Conservation (phyloP, 441 rosid genomes). For the Pelargonium hybrid region DNA sequence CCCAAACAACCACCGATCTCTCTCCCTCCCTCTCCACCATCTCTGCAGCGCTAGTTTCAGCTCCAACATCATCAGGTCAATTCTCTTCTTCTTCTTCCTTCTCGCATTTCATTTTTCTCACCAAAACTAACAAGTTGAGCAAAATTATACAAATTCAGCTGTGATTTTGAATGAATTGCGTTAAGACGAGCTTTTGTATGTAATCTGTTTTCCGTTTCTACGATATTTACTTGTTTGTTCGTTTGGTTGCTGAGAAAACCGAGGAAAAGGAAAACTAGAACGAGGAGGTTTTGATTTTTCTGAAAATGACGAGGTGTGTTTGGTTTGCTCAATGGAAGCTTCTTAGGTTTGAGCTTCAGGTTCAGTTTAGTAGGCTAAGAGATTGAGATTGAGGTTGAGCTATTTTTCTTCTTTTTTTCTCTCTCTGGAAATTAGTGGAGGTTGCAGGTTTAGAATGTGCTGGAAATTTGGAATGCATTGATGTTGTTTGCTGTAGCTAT, state of each 20-base stretch:
- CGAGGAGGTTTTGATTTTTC: neutral
- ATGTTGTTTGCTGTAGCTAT: neutral
- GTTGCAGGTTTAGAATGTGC: neutral
- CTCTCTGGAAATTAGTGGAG: neutral
- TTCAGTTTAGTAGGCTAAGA: neutral
- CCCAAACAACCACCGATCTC: neutral
- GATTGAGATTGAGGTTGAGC: neutral
- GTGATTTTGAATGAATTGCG: neutral
- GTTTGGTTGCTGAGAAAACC: slow-evolving; percentile 17
- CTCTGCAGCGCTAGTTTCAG: neutral
- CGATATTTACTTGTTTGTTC: neutral
- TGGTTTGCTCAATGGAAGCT: neutral
- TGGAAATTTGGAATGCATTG: neutral
- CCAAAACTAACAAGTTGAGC: neutral
- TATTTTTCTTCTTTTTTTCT: neutral
- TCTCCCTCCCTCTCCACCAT: neutral
- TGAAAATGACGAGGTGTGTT: neutral
- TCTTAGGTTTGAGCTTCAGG: neutral
- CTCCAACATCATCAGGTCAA: slow-evolving; percentile 1
- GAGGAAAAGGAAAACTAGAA: neutral
- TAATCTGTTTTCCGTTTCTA: neutral
- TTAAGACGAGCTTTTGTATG: neutral
- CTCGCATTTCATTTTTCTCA: neutral
- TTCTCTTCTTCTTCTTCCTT: neutral
- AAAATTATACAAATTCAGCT: neutral